A percentile compares a stretch with the other conserved stretches of the same genome.
These are phyloP conservation scores for Zarea fungicola DNA, from an alignment of 2,329 filamentous ascomycete genomes.

Conservation along the genomic window DNA sequence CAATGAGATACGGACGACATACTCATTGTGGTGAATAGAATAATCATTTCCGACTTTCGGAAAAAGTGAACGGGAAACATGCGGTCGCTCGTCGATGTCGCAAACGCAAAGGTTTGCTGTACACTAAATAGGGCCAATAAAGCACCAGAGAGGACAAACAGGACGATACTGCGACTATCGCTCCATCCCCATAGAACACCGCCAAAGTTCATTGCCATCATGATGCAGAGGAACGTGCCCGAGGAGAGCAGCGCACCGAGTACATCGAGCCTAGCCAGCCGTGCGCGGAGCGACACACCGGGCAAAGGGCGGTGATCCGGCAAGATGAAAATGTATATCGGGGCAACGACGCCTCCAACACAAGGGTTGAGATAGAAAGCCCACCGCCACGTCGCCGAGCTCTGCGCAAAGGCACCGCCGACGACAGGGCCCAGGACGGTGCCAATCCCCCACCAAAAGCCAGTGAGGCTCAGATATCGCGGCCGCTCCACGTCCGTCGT, in stretches of 20 bases:
- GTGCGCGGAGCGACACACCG: not conserved
- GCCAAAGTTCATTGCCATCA: slow-evolving; percentile 46
- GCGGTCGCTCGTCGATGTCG: slow-evolving; percentile 17
- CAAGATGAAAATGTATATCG: not conserved
- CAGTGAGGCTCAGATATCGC: slow-evolving; percentile 18
- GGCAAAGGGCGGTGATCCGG: not conserved
- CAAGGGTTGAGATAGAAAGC: slow-evolving; percentile 15
- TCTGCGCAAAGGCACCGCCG: slow-evolving; percentile 37
- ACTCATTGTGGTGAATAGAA: slow-evolving; percentile 37
- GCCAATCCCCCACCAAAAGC: slow-evolving; percentile 37
- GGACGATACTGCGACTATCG: slow-evolving; percentile 35
- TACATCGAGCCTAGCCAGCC: slow-evolving; percentile 31
- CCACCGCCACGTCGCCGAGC: slow-evolving; percentile 37
- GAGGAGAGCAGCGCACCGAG: slow-evolving; percentile 37
- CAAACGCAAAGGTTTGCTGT: slow-evolving; percentile 35
- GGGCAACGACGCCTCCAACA: not conserved
- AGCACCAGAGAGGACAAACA: not conserved
- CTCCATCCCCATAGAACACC: slow-evolving; percentile 43
- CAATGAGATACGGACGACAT: slow-evolving; percentile 5
- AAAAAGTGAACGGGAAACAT: slow-evolving; percentile 47
- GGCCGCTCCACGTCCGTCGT: slow-evolving; percentile 23
- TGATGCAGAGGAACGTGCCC: slow-evolving; percentile 32
- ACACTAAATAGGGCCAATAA: slow-evolving; percentile 35
- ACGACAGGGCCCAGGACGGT: slow-evolving; percentile 43
- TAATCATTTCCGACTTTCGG: slow-evolving; percentile 27